A percentile compares a stretch with the other conserved stretches of the same genome.
These are phyloP conservation scores for Oidium heveae DNA, from an alignment of 2,329 filamentous ascomycete genomes.

Conservation along the genomic window DNA sequence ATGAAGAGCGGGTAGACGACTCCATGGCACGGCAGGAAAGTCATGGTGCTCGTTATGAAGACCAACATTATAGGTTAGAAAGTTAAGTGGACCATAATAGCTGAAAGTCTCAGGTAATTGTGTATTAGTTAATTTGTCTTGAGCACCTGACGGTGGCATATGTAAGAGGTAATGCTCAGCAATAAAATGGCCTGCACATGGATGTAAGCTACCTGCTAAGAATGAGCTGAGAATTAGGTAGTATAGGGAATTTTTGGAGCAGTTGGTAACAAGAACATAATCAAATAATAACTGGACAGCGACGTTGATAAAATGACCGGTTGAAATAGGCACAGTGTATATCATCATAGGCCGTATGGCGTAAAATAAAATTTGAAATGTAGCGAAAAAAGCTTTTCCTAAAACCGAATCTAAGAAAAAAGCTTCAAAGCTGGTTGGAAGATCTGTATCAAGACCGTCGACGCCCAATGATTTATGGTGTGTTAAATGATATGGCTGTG, in stretches of 20 bases:
- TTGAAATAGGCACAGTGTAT: constrained; percentile 69
- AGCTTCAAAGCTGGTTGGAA: constrained; percentile 78
- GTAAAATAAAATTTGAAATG: constrained; percentile 98
- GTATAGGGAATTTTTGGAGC: constrained; percentile 38
- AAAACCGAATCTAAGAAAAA: constrained; percentile 82
- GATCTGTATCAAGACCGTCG: constrained; percentile 83
- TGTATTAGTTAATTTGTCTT: constrained; percentile 25
- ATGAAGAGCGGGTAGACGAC: constrained; percentile 50
- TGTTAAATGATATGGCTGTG: constrained; percentile 83
- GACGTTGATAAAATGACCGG: constrained; percentile 65
- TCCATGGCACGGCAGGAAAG: constrained; percentile 94
- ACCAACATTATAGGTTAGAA: constrained; percentile 90
- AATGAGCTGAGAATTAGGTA: constrained; percentile 83
- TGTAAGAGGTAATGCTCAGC: constrained; percentile 84
- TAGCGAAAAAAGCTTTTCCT: constrained; percentile 96
- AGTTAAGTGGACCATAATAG: constrained; percentile 84
- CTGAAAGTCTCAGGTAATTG: constrained; percentile 81
- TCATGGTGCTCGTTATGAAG: constrained; percentile 98
- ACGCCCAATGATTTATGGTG: constrained; percentile 98
- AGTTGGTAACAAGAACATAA: constrained; percentile 32
- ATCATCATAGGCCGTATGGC: constrained; percentile 86
- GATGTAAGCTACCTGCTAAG: constrained; percentile 79
- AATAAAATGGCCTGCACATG: constrained; percentile 92
- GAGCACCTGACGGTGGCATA: constrained; percentile 24
- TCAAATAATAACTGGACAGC: constrained; percentile 56